Evolutionary conservation across 73 alveolate genomes (phyloP).

Genomic region (Blepharisma japonicum): DNA sequence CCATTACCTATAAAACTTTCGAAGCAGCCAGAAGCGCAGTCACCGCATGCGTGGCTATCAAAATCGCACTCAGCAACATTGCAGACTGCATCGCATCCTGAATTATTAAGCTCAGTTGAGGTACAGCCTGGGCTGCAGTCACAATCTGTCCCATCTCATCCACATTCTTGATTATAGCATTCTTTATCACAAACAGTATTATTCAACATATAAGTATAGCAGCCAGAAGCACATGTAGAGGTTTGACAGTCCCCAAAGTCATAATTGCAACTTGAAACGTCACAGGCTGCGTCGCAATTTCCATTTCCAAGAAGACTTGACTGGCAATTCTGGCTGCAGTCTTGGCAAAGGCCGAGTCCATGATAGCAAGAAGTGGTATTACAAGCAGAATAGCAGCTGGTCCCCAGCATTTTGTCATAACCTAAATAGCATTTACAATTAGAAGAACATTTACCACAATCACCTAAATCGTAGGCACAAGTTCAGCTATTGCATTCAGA

Average conservation of each 20-base stretch:
- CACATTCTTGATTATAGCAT: too few relatives aligned
- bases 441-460: conserved; percentile 9
- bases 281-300: background rate
- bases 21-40: too few relatives aligned
- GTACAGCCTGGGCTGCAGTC: too few relatives aligned
- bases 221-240: too few relatives aligned
- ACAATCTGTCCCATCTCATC: too few relatives aligned
- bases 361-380: background rate
- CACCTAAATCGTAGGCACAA: conserved; percentile 20
- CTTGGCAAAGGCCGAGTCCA: background rate
- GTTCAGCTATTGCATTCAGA: background rate
- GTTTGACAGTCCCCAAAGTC: background rate
- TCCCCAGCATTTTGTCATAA: background rate
- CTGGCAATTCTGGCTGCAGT: background rate
- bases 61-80: too few relatives aligned
- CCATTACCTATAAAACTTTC: background rate
- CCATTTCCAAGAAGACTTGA: background rate
- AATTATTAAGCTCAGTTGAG: too few relatives aligned
- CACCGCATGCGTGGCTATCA: too few relatives aligned
- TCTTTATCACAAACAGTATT: too few relatives aligned
- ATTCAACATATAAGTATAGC: too few relatives aligned
- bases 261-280: background rate
- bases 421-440: background rate
- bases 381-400: background rate
- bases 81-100: too few relatives aligned